phyloP scores from a whole-genome alignment of 768 basidiomycete species.

The Pulveroboletus ravenelii region DNA sequence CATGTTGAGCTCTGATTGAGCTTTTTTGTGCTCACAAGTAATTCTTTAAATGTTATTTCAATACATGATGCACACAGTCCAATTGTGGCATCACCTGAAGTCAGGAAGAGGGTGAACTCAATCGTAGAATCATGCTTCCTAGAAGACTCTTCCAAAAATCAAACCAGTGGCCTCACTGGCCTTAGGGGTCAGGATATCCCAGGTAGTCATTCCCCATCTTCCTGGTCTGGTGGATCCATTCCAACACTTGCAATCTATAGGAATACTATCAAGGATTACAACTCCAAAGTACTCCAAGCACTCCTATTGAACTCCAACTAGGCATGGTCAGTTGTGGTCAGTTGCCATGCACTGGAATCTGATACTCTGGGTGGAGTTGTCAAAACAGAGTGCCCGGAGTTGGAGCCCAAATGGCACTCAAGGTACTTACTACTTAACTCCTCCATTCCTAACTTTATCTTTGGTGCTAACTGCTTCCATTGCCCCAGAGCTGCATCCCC shows the following conservation, averaged over 20 bases:
- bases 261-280: no score
- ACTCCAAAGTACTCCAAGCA: no score
- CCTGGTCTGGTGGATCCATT: neutral
- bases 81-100: slow-evolving; percentile 51
- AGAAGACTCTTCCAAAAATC: neutral
- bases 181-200: slow-evolving; percentile 73
- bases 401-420: no score
- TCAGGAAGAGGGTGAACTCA: slow-evolving; percentile 35
- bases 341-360: no score
- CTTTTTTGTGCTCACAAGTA: slow-evolving; percentile 3
- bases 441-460: no score
- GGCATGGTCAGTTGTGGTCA: no score
- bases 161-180: slow-evolving; percentile 36
- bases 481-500: no score
- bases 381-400: no score
- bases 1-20: neutral
- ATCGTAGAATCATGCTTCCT: slow-evolving; percentile 16
- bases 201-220: slow-evolving; percentile 37
- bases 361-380: no score
- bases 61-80: slow-evolving; percentile 67
- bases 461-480: no score
- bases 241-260: slow-evolving; percentile 22
- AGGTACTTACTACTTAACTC: no score
- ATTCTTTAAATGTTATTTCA: slow-evolving; percentile 30
- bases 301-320: no score